Evolutionary conservation across 2,329 filamentous ascomycete species (phyloP).

Genomic region (Aspergillus ibericus): DNA sequence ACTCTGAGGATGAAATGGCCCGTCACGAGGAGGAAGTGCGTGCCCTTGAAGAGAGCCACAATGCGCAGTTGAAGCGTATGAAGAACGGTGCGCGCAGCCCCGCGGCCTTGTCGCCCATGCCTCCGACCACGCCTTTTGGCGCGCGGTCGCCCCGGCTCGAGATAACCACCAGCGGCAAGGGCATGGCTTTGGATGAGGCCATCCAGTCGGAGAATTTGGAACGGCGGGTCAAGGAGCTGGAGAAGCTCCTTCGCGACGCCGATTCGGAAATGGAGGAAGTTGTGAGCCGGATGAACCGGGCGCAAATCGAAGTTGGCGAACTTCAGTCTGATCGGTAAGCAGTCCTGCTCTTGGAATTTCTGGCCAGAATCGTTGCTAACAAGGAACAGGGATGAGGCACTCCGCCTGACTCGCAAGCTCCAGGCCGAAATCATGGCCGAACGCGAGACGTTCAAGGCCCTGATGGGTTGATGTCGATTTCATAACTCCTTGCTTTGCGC

Average conservation of each 20-base stretch:
- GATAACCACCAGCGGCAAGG: slow-evolving; percentile 61
- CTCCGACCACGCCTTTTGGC: slow-evolving; percentile 61
- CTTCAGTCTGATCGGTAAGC: slow-evolving; percentile 59
- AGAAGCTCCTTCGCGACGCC: slow-evolving; percentile 73
- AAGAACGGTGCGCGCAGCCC: slow-evolving; percentile 53
- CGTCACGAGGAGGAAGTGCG: slow-evolving; percentile 85
- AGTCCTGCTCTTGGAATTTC: slow-evolving; percentile 3
- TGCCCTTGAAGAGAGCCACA: slow-evolving; percentile 73
- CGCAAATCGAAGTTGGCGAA: slow-evolving; percentile 79
- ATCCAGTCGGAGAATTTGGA: slow-evolving; percentile 74
- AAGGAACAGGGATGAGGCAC: slow-evolving; percentile 64
- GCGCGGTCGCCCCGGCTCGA: slow-evolving; percentile 61
- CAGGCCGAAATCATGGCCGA: slow-evolving; percentile 67
- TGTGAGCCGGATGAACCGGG: slow-evolving; percentile 75
- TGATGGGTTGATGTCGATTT: slow-evolving; percentile 34
- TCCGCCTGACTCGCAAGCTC: slow-evolving; percentile 68
- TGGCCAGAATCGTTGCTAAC: slow-evolving; percentile 20
- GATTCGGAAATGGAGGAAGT: slow-evolving; percentile 83
- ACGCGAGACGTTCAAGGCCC: slow-evolving; percentile 57
- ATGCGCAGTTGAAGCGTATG: slow-evolving; percentile 72
- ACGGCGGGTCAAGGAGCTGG: slow-evolving; percentile 77
- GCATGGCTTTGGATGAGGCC: slow-evolving; percentile 64
- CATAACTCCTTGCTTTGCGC: background rate
- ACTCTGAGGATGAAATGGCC: slow-evolving; percentile 78
- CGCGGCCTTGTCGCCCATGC: slow-evolving; percentile 54